These are phyloP conservation scores for Rhinocladiella similis DNA, from an alignment of 2,329 filamentous ascomycete genomes.

Conservation along the genomic window DNA sequence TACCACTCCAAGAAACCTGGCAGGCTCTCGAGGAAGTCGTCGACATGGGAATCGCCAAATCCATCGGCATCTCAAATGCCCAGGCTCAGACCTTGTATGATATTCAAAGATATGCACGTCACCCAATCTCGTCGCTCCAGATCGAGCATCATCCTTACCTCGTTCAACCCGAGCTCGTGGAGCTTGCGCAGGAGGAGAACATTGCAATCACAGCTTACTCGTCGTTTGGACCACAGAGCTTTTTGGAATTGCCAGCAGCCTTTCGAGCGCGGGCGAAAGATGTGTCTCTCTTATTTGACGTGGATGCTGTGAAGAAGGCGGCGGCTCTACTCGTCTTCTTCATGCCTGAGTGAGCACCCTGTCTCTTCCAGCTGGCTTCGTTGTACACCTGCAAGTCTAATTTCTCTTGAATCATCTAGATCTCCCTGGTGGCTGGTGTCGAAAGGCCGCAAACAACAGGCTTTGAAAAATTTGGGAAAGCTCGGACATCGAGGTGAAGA, in stretches of 20 bases:
- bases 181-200: conserved; percentile 67
- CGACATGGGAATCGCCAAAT: conserved; percentile 65
- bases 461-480: conserved; percentile 33
- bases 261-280: conserved; percentile 65
- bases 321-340: conserved; percentile 36
- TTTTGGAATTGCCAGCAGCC: conserved; percentile 63
- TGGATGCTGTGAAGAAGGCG: conserved; percentile 63
- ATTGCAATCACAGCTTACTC: conserved; percentile 81
- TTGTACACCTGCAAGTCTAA: neutral
- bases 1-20: conserved; percentile 64
- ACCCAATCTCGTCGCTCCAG: conserved; percentile 75
- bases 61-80: conserved; percentile 84
- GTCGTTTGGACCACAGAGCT: conserved; percentile 76
- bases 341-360: conserved; percentile 21
- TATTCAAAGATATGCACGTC: conserved; percentile 72
- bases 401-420: neutral
- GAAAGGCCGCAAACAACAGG: conserved; percentile 36
- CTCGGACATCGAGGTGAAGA: conserved; percentile 8
- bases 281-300: conserved; percentile 70
- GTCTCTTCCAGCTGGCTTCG: neutral
- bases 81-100: conserved; percentile 75
- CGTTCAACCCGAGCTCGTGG: conserved; percentile 69
- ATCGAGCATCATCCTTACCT: conserved; percentile 91
- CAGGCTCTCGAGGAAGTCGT: conserved; percentile 75
- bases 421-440: conserved; percentile 44